phyloP scores from a whole-genome alignment of 106 monocot species.

The Acanthochlamys bracteata region DNA sequence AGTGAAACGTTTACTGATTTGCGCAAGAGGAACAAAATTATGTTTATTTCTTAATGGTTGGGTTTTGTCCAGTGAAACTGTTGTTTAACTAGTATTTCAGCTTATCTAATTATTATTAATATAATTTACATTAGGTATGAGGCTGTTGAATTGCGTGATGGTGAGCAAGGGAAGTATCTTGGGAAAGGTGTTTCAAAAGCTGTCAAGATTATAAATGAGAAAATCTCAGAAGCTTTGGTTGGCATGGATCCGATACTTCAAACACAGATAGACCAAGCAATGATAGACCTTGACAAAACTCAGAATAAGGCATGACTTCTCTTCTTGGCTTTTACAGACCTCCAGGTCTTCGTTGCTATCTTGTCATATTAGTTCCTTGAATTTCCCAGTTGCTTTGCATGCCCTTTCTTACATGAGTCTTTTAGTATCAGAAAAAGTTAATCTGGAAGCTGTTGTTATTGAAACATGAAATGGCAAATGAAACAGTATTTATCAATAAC shows the following conservation, averaged over 20 bases:
- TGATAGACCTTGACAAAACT: constrained; percentile 89
- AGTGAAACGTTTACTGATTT: no score
- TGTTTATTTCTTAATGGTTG: no score
- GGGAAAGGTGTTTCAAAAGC: constrained; percentile 90
- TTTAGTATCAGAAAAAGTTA: not conserved
- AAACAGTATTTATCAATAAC: no score
- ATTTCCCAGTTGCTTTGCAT: no score
- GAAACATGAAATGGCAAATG: no score
- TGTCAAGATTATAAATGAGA: constrained; percentile 76
- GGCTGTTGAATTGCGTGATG: constrained; percentile 68
- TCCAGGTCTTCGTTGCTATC: no score
- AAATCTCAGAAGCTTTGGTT: constrained; percentile 82
- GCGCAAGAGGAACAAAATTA: no score
- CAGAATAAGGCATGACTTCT: constrained; percentile 59
- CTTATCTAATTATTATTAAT: not conserved
- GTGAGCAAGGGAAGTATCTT: constrained; percentile 64
- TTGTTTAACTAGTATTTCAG: no score
- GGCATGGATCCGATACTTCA: constrained; percentile 95
- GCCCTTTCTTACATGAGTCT: not conserved
- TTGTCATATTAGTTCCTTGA: no score
- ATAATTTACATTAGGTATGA: constrained; percentile 37
- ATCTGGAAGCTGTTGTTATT: no score
- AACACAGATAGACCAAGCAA: constrained; percentile 83
- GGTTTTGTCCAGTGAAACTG: no score
- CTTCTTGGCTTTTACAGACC: not conserved